Conservation (phyloP, 2,329 filamentous ascomycete genomes). For the Colletotrichum cereale region DNA sequence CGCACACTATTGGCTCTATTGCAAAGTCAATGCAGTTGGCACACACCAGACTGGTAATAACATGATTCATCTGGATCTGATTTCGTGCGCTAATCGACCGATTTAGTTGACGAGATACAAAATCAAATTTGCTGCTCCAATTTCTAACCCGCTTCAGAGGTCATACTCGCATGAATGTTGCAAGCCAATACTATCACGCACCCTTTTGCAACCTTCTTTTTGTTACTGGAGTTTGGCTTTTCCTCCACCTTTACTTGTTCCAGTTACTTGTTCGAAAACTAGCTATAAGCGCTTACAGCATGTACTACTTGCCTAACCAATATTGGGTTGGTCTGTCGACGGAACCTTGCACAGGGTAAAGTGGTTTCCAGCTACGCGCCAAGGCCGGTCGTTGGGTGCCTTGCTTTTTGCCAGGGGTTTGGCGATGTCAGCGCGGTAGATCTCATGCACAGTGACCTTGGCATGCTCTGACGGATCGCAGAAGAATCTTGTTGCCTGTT, state of each 20-base stretch:
- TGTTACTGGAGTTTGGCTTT: neutral
- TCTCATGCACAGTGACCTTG: conserved; percentile 1
- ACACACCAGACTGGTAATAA: neutral
- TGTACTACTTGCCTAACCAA: neutral
- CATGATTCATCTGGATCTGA: neutral
- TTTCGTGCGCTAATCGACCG: neutral
- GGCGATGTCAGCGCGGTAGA: neutral
- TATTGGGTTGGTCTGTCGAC: neutral
- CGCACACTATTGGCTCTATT: neutral
- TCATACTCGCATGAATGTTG: neutral
- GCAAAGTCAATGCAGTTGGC: neutral
- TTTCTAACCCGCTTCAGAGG: neutral
- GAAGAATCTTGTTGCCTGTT: neutral
- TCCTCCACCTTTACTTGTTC: too few species aligned
- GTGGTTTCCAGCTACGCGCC: neutral
- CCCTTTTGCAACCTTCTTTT: too few species aligned
- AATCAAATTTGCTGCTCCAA: neutral
- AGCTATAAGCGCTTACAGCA: neutral
- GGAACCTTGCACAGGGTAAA: neutral
- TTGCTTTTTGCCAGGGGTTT: neutral
- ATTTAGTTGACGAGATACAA: neutral
- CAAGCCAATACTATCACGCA: neutral
- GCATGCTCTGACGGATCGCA: neutral
- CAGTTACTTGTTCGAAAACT: neutral
- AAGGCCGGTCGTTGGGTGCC: neutral